Evolutionary conservation across 2,329 filamentous ascomycete species (phyloP).

Genomic region (Fusarium brachygibbosum): DNA sequence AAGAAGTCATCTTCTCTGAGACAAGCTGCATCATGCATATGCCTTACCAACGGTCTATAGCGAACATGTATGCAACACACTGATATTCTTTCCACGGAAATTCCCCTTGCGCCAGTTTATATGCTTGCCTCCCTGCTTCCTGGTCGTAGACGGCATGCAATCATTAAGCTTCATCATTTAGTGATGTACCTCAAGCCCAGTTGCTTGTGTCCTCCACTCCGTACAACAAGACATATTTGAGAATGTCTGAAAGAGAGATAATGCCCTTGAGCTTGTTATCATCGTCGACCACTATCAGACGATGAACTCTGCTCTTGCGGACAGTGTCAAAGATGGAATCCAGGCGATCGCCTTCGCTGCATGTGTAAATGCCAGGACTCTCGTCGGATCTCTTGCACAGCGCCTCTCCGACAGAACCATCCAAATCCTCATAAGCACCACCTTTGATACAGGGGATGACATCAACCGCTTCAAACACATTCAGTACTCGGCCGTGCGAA

Average conservation of each 20-base stretch:
- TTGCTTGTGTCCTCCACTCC: conserved; percentile 71
- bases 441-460: conserved; percentile 97
- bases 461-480: conserved; percentile 98
- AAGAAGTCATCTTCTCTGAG: conserved; percentile 28
- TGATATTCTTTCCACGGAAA: conserved; percentile 43
- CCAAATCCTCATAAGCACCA: conserved; percentile 90
- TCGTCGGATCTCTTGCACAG: conserved; percentile 89
- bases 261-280: conserved; percentile 87
- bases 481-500: conserved; percentile 80
- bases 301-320: conserved; percentile 92
- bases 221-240: conserved; percentile 91
- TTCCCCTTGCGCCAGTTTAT: conserved; percentile 46
- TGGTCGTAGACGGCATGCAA: conserved; percentile 42
- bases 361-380: conserved; percentile 97
- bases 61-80: conserved; percentile 43
- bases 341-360: conserved; percentile 88
- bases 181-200: conserved; percentile 36
- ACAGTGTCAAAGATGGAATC: conserved; percentile 98
- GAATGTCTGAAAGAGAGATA: conserved; percentile 93
- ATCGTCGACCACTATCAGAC: conserved; percentile 93
- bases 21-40: conserved; percentile 28
- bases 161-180: conserved; percentile 43
- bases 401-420: conserved; percentile 88
- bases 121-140: conserved; percentile 41
- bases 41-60: conserved; percentile 39